Evolutionary conservation across 352 stramenopile species (phyloP).

Genomic region (Phytopythium kandeliae): DNA sequence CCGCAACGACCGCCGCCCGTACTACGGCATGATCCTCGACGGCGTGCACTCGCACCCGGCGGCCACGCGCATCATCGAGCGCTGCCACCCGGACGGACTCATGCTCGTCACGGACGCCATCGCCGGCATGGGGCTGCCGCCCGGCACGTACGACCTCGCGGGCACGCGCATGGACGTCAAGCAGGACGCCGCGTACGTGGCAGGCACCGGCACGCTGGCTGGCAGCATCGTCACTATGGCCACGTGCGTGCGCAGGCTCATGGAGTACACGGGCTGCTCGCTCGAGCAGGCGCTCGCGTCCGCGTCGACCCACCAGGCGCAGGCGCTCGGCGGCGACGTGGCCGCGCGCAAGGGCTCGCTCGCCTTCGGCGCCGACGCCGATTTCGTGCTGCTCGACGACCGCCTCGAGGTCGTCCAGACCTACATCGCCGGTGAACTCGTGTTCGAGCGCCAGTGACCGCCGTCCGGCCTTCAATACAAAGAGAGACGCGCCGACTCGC

Average conservation of each 20-base stretch:
- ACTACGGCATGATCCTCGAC: constrained; percentile 86
- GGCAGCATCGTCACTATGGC: constrained; percentile 84
- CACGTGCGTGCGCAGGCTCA: constrained; percentile 70
- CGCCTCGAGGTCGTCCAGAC: constrained; percentile 60
- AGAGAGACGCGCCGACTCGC: too few species aligned
- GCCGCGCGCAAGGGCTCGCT: constrained; percentile 62
- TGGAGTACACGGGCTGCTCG: constrained; percentile 77
- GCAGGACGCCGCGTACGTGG: constrained; percentile 33
- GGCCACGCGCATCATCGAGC: constrained; percentile 78
- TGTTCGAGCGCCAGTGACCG: constrained; percentile 30
- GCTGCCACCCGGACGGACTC: constrained; percentile 66
- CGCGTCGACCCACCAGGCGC: constrained; percentile 73
- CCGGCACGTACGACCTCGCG: constrained; percentile 70
- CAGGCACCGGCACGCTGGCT: constrained; percentile 77
- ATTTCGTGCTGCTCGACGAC: constrained; percentile 82
- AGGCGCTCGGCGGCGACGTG: constrained; percentile 39
- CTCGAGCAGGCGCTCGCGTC: constrained; percentile 67
- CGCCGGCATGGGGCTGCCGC: constrained; percentile 72
- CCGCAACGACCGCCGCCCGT: constrained; percentile 30
- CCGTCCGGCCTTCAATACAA: too few species aligned
- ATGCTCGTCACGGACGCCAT: constrained; percentile 85
- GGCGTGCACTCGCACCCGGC: constrained; percentile 81
- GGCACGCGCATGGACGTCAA: constrained; percentile 57
- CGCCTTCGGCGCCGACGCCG: constrained; percentile 63
- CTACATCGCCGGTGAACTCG: constrained; percentile 67